Evolutionary conservation across 805 yeast species (phyloP).

Genomic region (Saturnispora saitoi): DNA sequence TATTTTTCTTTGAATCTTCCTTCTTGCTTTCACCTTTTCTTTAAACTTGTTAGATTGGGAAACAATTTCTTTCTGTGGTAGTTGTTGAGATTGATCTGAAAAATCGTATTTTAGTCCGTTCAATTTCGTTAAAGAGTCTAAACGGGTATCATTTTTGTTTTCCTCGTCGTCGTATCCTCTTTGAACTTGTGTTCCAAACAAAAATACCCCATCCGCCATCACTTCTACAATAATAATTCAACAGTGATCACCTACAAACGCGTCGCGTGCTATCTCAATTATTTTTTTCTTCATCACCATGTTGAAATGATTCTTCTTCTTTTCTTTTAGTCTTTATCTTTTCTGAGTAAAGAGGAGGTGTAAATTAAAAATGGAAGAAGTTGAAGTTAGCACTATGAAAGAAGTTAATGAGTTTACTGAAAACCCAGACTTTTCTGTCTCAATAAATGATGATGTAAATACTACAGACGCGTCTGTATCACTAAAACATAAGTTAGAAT

Average conservation of each 20-base stretch:
- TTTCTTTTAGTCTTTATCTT: not conserved
- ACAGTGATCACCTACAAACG: not conserved
- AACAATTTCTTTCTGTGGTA: not conserved
- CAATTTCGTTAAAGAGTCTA: not conserved
- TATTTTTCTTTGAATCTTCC: not conserved
- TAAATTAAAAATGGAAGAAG: not conserved
- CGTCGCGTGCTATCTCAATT: conserved; percentile 1
- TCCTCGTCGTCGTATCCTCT: conserved; percentile 4
- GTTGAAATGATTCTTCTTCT: not conserved
- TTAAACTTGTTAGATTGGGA: not conserved
- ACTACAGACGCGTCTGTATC: not conserved
- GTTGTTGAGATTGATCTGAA: not conserved
- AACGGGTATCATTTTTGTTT: not conserved
- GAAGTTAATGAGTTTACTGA: not conserved
- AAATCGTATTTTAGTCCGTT: not conserved
- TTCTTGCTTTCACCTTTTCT: not conserved
- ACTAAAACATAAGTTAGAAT: not conserved
- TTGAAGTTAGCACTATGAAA: not conserved
- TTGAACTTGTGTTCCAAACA: conserved; percentile 4
- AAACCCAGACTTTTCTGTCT: not conserved
- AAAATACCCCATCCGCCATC: not conserved
- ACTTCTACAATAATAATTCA: no score
- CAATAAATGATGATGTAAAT: not conserved
- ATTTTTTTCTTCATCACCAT: not conserved
- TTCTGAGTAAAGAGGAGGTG: no score